Conservation (phyloP, 768 basidiomycete species). For the Phaffia tasmanica region DNA sequence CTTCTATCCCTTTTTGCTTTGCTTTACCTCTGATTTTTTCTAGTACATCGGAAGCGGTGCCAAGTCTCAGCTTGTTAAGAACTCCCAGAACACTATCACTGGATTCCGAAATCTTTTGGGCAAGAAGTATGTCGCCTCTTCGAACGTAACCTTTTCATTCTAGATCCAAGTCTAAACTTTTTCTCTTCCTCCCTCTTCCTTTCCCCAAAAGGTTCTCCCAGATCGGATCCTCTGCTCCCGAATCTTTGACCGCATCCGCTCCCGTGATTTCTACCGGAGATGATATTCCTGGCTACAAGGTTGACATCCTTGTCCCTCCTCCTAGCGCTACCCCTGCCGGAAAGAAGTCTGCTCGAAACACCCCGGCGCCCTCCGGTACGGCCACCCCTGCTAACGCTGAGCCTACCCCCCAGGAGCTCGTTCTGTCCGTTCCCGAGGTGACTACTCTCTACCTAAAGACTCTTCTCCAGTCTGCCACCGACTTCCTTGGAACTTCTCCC, state of each 20-base stretch:
- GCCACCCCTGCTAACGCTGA: constrained; percentile 41
- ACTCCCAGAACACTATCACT: constrained; percentile 83
- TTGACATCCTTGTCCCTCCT: constrained; percentile 65
- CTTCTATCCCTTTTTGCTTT: background rate
- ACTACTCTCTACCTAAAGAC: constrained; percentile 74
- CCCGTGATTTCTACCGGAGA: constrained; percentile 45
- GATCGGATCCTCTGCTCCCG: constrained; percentile 41
- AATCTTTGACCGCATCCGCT: constrained; percentile 42
- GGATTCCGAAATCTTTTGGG: constrained; percentile 89
- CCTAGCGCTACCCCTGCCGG: constrained; percentile 41
- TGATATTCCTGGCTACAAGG: constrained; percentile 64
- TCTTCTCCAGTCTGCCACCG: constrained; percentile 72
- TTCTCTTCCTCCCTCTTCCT: background rate
- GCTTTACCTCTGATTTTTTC: background rate
- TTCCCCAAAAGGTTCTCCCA: constrained; percentile 55
- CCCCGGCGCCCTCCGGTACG: constrained; percentile 35
- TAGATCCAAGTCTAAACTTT: background rate
- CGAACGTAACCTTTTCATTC: background rate
- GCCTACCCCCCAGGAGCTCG: constrained; percentile 52
- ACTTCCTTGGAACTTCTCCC: constrained; percentile 67
- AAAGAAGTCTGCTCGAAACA: constrained; percentile 42
- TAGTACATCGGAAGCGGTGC: constrained; percentile 96
- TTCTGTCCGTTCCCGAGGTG: constrained; percentile 71
- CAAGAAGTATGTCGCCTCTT: constrained; percentile 56
- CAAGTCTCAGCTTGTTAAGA: constrained; percentile 87